These are phyloP conservation scores for Pharus latifolius DNA, from an alignment of 176 grass and related monocot genomes.

Conservation along the genomic window DNA sequence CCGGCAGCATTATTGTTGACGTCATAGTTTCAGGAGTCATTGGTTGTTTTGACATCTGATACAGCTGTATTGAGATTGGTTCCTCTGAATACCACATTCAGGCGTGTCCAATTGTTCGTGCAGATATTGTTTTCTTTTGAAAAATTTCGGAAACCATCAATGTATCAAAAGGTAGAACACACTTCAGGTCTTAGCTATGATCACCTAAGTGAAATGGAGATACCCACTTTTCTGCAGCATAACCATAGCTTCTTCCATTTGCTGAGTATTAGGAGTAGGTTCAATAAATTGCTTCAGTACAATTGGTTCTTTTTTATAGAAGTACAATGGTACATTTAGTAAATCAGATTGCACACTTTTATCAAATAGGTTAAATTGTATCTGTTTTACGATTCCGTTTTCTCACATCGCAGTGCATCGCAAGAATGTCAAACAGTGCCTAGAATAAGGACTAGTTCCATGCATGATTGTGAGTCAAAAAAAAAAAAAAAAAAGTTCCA, in stretches of 20 bases:
- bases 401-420: not conserved
- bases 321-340: too few relatives aligned
- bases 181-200: not conserved
- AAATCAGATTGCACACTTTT: not conserved
- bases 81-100: not conserved
- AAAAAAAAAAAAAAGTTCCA: too few relatives aligned
- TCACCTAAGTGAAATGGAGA: not conserved
- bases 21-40: not conserved
- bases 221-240: not conserved
- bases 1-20: conserved; percentile 2
- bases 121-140: not conserved
- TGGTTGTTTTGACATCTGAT: conserved; percentile 11
- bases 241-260: too few relatives aligned
- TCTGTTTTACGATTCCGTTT: not conserved
- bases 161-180: not conserved
- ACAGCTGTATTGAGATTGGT: not conserved
- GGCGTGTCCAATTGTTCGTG: not conserved
- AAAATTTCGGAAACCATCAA: not conserved
- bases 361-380: not conserved
- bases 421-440: not conserved
- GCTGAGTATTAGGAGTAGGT: too few relatives aligned
- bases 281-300: not conserved
- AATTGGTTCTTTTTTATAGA: not conserved
- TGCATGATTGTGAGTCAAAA: too few relatives aligned
- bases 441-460: not conserved